Evolutionary conservation across 139 green algal genomes (phyloP), one percentile per base, ranked within the genome.

Genomic region (Parachlorella kessleri): DNA sequence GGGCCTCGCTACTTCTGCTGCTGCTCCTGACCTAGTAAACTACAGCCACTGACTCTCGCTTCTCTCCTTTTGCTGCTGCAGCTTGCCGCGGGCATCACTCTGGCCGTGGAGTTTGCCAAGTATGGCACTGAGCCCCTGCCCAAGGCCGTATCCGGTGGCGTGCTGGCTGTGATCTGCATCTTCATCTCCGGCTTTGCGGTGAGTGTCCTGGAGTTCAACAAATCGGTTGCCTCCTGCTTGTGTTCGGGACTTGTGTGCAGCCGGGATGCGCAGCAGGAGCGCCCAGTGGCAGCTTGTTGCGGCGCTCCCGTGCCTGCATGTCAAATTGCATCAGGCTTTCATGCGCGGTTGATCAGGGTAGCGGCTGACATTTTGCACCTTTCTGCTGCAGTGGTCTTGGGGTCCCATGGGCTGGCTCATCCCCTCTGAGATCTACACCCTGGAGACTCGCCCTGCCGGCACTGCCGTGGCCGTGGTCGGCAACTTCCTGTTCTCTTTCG

Each of bases 351-450:
- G 10, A 18, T 18, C 10, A 28, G 48, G 10, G 10, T 18, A 59
- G 18, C 48, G n/a, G n/a, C n/a, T n/a, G n/a, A n/a, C n/a, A n/a
- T n/a, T n/a, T n/a, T n/a, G n/a, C n/a, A n/a, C n/a, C n/a, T n/a
- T n/a, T n/a, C n/a, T n/a, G n/a, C n/a, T n/a, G n/a, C n/a, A 32
- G 48, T 59, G 48, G 86, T 90, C 84, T 1, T 95, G 87, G 88
- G 85, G 88, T 30, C 90, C 90, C 6, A 81, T 94, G 41, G 86
- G 79, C 33, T 93, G 90, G 90, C 77, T 93, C n/a, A n/a, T n/a
- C 26, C 85, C 89, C 4, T 83, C 81, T 64, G 87, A 91, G 72
- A 84, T 93, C 40, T 79, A 92, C 37, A 78, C 83, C 24, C 71
- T 92, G 74, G 81, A 86, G 55, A 88, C 84, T 9, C 71, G 84